These are phyloP conservation scores for Trichosporon sp. DNA, from an alignment of 1,284 basidiomycete genomes.

Conservation along the genomic window DNA sequence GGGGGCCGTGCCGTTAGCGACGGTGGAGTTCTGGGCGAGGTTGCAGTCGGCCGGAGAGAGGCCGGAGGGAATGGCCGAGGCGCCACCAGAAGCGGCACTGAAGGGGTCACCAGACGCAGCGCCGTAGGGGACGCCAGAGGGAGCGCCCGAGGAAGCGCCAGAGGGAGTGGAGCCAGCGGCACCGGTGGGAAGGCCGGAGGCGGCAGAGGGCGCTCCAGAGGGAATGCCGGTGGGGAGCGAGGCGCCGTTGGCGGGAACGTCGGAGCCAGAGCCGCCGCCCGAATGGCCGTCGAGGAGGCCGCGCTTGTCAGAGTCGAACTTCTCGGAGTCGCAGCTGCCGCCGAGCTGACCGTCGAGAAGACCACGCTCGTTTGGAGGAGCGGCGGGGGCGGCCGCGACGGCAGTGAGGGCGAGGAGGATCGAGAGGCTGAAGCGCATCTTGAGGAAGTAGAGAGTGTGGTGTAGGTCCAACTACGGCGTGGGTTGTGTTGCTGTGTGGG, in stretches of 20 bases:
- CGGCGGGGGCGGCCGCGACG: background rate
- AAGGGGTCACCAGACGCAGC: background rate
- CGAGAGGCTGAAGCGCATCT: background rate
- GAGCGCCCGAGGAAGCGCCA: background rate
- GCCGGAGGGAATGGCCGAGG: background rate
- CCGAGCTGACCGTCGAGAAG: background rate
- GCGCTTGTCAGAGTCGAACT: background rate
- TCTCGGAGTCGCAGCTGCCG: background rate
- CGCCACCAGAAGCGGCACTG: background rate
- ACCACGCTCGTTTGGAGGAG: background rate
- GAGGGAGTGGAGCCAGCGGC: background rate
- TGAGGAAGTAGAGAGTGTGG: background rate
- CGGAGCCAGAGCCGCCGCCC: background rate
- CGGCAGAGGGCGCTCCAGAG: background rate
- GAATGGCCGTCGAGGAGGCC: background rate
- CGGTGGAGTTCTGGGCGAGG: background rate
- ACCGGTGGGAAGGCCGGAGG: background rate
- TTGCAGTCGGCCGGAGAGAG: background rate
- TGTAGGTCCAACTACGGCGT: background rate
- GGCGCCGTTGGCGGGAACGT: background rate
- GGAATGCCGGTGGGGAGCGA: background rate
- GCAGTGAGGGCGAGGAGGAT: background rate
- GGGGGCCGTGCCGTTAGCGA: background rate
- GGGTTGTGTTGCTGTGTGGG: background rate
- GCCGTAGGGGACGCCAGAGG: background rate